Conservation (phyloP, 1,284 basidiomycete genomes). For the Jaminaea rosea region DNA sequence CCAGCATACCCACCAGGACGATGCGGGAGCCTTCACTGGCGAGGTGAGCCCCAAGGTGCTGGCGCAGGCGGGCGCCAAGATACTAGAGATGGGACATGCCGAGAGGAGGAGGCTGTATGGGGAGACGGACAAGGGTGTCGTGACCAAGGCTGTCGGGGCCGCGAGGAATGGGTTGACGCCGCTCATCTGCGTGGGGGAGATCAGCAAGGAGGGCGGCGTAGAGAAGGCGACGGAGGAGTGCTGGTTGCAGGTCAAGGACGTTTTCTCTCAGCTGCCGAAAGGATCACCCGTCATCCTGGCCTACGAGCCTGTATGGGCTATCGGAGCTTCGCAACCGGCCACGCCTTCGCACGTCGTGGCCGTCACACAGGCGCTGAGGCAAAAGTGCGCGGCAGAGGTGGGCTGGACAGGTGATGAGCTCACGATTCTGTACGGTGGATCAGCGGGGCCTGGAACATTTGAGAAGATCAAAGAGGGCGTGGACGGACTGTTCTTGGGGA, state of each 20-base stretch:
- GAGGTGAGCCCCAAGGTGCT: slow-evolving; percentile 36
- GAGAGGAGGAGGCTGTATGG: slow-evolving; percentile 33
- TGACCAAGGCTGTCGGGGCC: slow-evolving; percentile 25
- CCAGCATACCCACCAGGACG: slow-evolving; percentile 30
- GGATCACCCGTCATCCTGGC: slow-evolving; percentile 37
- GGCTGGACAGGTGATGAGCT: slow-evolving; percentile 9
- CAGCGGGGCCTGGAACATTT: slow-evolving; percentile 34
- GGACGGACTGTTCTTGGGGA: slow-evolving; percentile 36
- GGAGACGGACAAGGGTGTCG: slow-evolving; percentile 33
- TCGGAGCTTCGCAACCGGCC: slow-evolving; percentile 32
- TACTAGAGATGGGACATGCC: slow-evolving; percentile 42
- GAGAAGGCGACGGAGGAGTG: slow-evolving; percentile 27
- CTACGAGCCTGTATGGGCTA: slow-evolving; percentile 44
- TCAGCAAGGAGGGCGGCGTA: slow-evolving; percentile 15
- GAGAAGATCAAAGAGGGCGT: slow-evolving; percentile 32
- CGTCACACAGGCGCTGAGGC: slow-evolving; percentile 30
- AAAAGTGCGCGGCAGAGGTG: slow-evolving; percentile 7
- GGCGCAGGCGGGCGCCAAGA: slow-evolving; percentile 23
- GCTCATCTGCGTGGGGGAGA: slow-evolving; percentile 39
- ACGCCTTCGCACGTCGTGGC: slow-evolving; percentile 33
- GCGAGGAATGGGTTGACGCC: slow-evolving; percentile 25
- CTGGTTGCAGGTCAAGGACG: slow-evolving; percentile 31
- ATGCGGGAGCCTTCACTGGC: slow-evolving; percentile 35
- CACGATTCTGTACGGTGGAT: slow-evolving; percentile 38
- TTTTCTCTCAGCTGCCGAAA: slow-evolving; percentile 17